Base-by-base conservation (phyloP, 805 yeast species). In the Yarrowia bubula region DNA sequence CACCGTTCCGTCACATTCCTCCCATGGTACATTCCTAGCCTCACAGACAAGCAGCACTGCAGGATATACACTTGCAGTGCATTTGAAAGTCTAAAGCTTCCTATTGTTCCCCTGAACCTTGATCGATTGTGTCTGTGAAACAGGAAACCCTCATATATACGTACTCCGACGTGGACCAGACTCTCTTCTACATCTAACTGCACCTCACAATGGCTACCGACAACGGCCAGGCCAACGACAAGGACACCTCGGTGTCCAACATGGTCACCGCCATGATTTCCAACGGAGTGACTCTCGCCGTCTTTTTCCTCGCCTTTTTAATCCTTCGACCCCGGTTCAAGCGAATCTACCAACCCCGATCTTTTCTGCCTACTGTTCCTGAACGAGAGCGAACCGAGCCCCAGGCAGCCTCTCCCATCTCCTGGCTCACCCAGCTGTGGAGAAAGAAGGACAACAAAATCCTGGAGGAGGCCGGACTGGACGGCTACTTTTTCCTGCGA, bases 401-500 rank as follows among this genome's bases (percentile, higher is more conserved):
- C 0, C 78, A 92, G 50, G 88, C 92, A 1, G 75, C 75, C 18
- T 95, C 92, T 39, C 80, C 87, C 1, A 75, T 86, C 73, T 78
- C 82, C 37, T 92, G 98, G 98, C 66, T 92, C 10, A 68, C 75
- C 8, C 86, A 87, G 7, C 73, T 93, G 33, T 70, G 89, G 58
- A 76, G 81, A 55, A 86, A 89, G 72, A 84, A 90, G 0, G 92
- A 89, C 65, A 78, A 88, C 55, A 89, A 89, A 72, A 80, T 92
- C 65, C 84, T 93, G 66, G 86, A 87, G 69, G 96, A 93, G 71
- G 88, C 95, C 18, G 98, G 98, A 15, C 74, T 93, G n/a, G 98
- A 93, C 74, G 98, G 97, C 5, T 93, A 90, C 78, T 87, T 95
- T 73, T 93, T 92, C 75, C 77, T 92, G 67, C 81, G 99, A 69